phyloP scores from a whole-genome alignment of 305 asterid genomes.

The Fraxinus velutina region DNA sequence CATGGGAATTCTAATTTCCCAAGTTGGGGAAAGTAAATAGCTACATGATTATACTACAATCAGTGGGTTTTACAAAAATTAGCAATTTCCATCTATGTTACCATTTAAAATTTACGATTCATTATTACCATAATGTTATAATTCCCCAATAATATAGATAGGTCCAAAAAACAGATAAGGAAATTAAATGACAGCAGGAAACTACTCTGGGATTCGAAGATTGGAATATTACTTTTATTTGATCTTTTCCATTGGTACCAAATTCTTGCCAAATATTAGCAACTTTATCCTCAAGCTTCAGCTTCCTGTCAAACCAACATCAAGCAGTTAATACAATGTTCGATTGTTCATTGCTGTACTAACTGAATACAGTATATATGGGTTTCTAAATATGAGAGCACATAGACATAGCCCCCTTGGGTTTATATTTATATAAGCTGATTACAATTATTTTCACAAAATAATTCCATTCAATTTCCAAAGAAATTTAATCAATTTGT shows the following conservation, averaged over 20 bases:
- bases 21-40: slow-evolving; percentile 10
- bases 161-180: background rate
- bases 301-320: slow-evolving; percentile 55
- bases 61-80: background rate
- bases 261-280: slow-evolving; percentile 82
- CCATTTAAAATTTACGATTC: background rate
- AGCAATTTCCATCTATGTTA: slow-evolving; percentile 4
- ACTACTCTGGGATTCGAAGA: background rate
- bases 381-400: background rate
- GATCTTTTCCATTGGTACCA: slow-evolving; percentile 72
- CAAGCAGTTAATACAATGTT: slow-evolving; percentile 22
- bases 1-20: slow-evolving; percentile 14
- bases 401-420: background rate
- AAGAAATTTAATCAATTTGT: background rate
- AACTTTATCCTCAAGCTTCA: slow-evolving; percentile 75
- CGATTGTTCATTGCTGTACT: background rate
- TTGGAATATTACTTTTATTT: slow-evolving; percentile 60
- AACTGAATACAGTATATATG: background rate
- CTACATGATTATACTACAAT: slow-evolving; percentile 7
- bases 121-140: background rate
- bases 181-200: slow-evolving; percentile 14
- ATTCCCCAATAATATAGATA: background rate
- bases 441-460: slow-evolving; percentile 2
- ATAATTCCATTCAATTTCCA: background rate
- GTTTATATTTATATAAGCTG: background rate